Evolutionary conservation across 2,329 filamentous ascomycete genomes (phyloP), one percentile per base, ranked within the genome.

Genomic region (Calonectria pseudoreteaudii): DNA sequence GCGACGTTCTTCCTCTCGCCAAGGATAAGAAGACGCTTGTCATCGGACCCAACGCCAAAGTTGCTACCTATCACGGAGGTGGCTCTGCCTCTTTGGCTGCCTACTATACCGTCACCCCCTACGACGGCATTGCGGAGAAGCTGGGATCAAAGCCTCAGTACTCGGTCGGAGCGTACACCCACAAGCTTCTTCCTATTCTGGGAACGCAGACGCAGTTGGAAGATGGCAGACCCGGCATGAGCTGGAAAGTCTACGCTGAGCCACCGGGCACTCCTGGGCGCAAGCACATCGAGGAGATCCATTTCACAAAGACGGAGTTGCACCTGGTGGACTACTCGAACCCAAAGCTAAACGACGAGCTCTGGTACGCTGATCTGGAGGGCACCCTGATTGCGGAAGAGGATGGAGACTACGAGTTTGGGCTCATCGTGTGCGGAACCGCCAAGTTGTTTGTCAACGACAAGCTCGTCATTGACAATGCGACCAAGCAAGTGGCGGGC

Each of bases 31-130:
- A 91, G 77, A 91, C 89, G 0, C 85, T 91, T 28, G 84, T 92
- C 36, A 85, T 92, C 36, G 90, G 90, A 0, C 90, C 90, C 20
- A 91, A 91, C 75, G 89, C 90, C 11, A 91, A 90, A 80, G 82
- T 88, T 53, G 86, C 89, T 1, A 88, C 87, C 2, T 91, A 90
- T 75, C 89, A 92, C 77, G 93, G 93, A 44, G 93, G 92, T 71
- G 93, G 93, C 26, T 93, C 91, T 6, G 93, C 92, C 1, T 89
- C 91, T 0, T 83, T 91, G 34, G 83, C 84, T 13, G 86, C 89
- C 9, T 94, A 94, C 84, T 92, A 93, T 72, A 93, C 93, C 62
- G 88, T 95, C 26, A 94, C 92, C 0, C 94, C 94, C 2, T 91
- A 93, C 31, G 92, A 94, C 71, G 93, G 93, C 9, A 94, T 95